Evolutionary conservation across 2,329 filamentous ascomycete genomes (phyloP), one percentile per base, ranked within the genome.

Genomic region (Colletotrichum sp.): DNA sequence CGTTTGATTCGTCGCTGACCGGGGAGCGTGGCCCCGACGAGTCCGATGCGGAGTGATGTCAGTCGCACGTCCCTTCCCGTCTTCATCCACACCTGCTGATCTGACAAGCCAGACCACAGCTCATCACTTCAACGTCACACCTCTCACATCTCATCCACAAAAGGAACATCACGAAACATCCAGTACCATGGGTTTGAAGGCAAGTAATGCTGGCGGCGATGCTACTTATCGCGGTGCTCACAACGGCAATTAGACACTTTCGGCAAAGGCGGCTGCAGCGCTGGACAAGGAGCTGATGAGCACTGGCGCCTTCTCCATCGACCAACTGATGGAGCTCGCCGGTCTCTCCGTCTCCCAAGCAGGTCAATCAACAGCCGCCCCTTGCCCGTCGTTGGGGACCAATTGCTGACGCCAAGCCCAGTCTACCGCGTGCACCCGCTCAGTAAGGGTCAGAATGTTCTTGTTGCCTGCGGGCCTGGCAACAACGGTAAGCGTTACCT

Each of bases 241-340:
- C 36, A 10, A n/a, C 2, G 18, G n/a, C 7, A 24, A 16, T 8
- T 71, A 98, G 95, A 98, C 96, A 30, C 90, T 99, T 30, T 94
- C 93, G 12, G 93, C 96, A 57, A 96, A 97, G 86, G 95, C 95
- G 78, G 97, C 97, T 0, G 94, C 95, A 0, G 94, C 95, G 64
- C 91, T 99, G 21, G 97, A 99, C 83, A 93, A 95, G 84, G 96
- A 99, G 83, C 93, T 99, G 77, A 99, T 99, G 96, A 95, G 92
- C 82, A 91, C 92, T 13, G 92, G 93, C 1, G 96, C 95, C 10
- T 99, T 98, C 86, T 98, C 95, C 13, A 91, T 99, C 71, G 97
- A 99, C 83, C 97, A 99, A 85, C 89, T 99, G 65, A 99, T 99
- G 97, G 97, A 99, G 83, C 88, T 99, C 9, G 97, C 97, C 59